Conservation (phyloP, 1,284 basidiomycete species). For the Termitomyces sp. region DNA sequence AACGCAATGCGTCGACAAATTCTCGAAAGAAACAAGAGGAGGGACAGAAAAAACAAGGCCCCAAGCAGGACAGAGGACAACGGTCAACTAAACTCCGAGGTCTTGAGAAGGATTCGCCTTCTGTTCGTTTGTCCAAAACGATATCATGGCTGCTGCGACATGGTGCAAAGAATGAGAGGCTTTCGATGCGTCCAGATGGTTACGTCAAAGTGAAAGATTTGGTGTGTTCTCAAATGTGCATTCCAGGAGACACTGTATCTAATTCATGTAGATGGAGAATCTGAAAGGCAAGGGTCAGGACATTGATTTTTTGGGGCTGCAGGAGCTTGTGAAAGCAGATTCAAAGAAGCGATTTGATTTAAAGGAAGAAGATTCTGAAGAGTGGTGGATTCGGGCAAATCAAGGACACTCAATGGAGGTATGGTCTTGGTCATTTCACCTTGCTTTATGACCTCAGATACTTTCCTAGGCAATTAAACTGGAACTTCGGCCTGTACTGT, state of each 20-base stretch:
- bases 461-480: conserved; percentile 55
- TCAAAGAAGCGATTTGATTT: conserved; percentile 77
- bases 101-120: conserved; percentile 43
- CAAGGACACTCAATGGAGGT: conserved; percentile 91
- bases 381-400: conserved; percentile 87
- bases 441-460: neutral
- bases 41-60: conserved; percentile 11
- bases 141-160: conserved; percentile 84
- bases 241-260: neutral
- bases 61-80: conserved; percentile 6
- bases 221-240: conserved; percentile 39
- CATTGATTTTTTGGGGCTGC: conserved; percentile 52
- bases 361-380: conserved; percentile 49
- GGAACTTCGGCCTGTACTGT: conserved; percentile 59
- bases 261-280: conserved; percentile 30
- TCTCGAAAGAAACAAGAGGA: conserved; percentile 10
- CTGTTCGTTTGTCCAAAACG: conserved; percentile 66
- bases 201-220: conserved; percentile 72
- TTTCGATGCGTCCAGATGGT: conserved; percentile 75
- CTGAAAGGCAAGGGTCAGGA: conserved; percentile 30
- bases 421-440: conserved; percentile 12
- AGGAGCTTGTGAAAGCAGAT: conserved; percentile 72
- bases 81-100: conserved; percentile 38
- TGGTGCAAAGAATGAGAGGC: conserved; percentile 71
- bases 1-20: conserved; percentile 2